Base-by-base conservation (phyloP, 345 rosid genomes). In the Syzygium grande region DNA sequence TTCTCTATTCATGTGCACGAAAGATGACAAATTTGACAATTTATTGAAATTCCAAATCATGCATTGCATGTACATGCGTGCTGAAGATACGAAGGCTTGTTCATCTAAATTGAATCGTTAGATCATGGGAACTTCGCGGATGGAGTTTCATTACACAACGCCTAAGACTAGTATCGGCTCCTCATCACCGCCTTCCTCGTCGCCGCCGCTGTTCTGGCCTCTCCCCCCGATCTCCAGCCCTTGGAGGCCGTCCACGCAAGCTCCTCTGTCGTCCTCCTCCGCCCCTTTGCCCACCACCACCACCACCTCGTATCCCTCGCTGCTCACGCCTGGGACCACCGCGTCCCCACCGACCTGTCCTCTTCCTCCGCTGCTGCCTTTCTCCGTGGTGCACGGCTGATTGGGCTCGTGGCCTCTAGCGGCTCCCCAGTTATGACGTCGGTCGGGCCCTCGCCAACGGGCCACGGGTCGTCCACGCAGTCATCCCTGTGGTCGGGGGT, bases 101-200 rank as follows among this genome's bases (percentile, higher is more conserved):
- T 68, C 79, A 65, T 65, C 38, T 29, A 15, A 4, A 65, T 65
- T 29, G 4, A 2, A 65, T 65, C 41, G 46, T 30, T 29, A 5
- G 2, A 30, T 68, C 43, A 9, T 4, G 34, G 9, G 34, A 30
- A 68, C 79, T 30, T 16, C 46, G 3, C 11, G 14, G 83, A 17
- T n/a, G 5, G 59, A 54, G 29, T 84, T 83, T 43, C 43, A 52
- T 92, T 84, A 92, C 38, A 83, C 89, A 84, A 90, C 86, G 56
- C 93, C 94, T 90, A 90, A 92, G 84, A 92, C 89, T 87, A 94
- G 85, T 84, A 63, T 88, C 17, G 92, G 93, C 86, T 49, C 90
- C 23, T 88, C 78, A 30, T 88, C 85, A 27, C 59, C 87, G 7
- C 84, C 79, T 84, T 56, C 65, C 43, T 16, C 16, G 16, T 17